Evolutionary conservation across 306 rosid genomes (phyloP), one percentile per base, ranked within the genome.

Genomic region (Morella rubra): DNA sequence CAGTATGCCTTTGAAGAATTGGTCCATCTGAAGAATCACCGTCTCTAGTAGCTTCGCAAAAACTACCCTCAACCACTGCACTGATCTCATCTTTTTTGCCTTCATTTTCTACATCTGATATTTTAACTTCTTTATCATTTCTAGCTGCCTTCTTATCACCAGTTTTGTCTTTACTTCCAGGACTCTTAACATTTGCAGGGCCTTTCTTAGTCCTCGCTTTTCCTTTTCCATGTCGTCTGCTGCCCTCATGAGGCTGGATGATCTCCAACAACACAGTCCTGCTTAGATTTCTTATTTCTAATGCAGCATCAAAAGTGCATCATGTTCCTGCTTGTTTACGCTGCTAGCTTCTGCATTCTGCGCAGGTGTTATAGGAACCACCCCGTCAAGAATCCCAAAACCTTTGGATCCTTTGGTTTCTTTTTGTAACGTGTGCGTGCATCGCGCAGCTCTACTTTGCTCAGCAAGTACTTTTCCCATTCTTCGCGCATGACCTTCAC

Each of bases 321-420:
- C 90, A 71, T 86, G 91, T 81, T 95, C 97, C 79, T 83, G 95
- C 89, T 89, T 95, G 89, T 87, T 89, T 80, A 84, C 46, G 80
- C 90, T 85, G 78, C 87, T 84, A 76, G 92, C 82, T 85, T 92
- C 93, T 67, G 85, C 76, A 74, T 78, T 92, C 76, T 88, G 85
- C n/a, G 62, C 90, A 42, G 88, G 87, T 64, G 90, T 47, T 74
- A 89, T 74, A 18, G 93, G 93, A 73, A 91, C 85, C 77, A 90
- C 92, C 69, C 98, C 98, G 83, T 95, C 88, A 75, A 95, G 98
- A 85, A 95, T 80, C 79, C 98, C 98, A 89, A 92, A 95, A 81
- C 97, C 98, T 85, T 95, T 92, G 74, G 91, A 74, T 89, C 86
- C 84, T 88, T 92, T 19, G 89, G 86, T 85, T 95, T 95, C 85